These are phyloP conservation scores for Fusarium incarnatum DNA, from an alignment of 2,329 filamentous ascomycete species.

Conservation along the genomic window DNA sequence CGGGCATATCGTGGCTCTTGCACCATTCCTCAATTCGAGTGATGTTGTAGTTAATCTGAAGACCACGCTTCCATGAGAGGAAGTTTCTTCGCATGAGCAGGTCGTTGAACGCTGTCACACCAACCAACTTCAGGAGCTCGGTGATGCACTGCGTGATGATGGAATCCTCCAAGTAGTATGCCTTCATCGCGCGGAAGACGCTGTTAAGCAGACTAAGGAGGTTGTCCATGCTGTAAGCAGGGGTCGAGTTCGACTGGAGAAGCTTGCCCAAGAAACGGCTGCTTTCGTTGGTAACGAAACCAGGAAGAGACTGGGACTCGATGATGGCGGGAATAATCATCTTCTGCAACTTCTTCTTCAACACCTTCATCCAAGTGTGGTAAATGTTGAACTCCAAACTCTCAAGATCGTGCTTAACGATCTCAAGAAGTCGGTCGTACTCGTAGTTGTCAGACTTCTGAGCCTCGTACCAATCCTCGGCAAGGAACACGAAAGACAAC, in stretches of 20 bases:
- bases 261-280: slow-evolving; percentile 98
- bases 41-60: slow-evolving; percentile 99
- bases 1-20: slow-evolving; percentile 99
- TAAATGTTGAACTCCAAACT: slow-evolving; percentile 99
- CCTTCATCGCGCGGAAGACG: slow-evolving; percentile 98
- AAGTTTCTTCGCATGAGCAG: slow-evolving; percentile 98
- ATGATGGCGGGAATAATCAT: slow-evolving; percentile 99
- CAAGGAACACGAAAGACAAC: slow-evolving; percentile 98
- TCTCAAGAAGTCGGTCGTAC: slow-evolving; percentile 96
- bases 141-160: slow-evolving; percentile 97
- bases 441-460: slow-evolving; percentile 99
- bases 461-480: slow-evolving; percentile 99
- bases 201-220: slow-evolving; percentile 94
- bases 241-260: slow-evolving; percentile 86
- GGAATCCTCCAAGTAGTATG: slow-evolving; percentile 94
- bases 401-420: slow-evolving; percentile 98
- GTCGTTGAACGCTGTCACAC: slow-evolving; percentile 98
- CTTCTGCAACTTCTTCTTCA: slow-evolving; percentile 99
- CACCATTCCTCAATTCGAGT: slow-evolving; percentile 99
- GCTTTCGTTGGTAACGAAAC: slow-evolving; percentile 98
- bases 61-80: slow-evolving; percentile 97
- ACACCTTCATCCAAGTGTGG: slow-evolving; percentile 99
- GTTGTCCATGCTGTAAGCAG: slow-evolving; percentile 99
- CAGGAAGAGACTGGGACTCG: slow-evolving; percentile 96
- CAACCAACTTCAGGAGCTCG: slow-evolving; percentile 90